Conservation (phyloP, 371 early-diverging fungal genomes). For the Circinella minor region DNA sequence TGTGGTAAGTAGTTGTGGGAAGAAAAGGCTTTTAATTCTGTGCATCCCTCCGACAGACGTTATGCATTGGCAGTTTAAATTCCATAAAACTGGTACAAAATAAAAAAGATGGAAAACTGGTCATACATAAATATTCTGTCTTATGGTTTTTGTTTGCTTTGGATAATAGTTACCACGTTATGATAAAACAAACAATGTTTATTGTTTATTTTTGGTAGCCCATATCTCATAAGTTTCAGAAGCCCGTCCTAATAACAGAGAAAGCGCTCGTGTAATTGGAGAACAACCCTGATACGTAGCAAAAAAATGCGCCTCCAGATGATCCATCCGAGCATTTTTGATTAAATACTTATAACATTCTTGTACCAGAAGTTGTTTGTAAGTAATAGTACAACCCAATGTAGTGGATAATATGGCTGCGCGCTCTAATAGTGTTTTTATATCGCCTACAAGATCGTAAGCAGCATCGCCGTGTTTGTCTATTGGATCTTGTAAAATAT, state of each 20-base stretch:
- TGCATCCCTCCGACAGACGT: no score
- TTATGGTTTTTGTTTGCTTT: no score
- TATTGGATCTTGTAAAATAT: constrained; percentile 18
- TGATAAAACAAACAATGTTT: background rate
- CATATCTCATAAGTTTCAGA: constrained; percentile 17
- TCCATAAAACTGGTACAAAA: no score
- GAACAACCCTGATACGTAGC: background rate
- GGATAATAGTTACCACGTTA: no score
- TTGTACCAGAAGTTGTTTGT: constrained; percentile 1
- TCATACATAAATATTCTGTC: no score
- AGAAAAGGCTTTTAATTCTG: no score
- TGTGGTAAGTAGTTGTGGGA: no score
- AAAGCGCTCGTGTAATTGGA: background rate
- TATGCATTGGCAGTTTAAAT: no score
- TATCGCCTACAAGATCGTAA: constrained; percentile 19
- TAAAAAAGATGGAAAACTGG: no score
- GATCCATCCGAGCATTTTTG: background rate
- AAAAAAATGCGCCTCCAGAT: background rate
- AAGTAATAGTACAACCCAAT: constrained; percentile 23
- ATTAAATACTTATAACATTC: background rate
- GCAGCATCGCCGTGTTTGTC: constrained; percentile 25
- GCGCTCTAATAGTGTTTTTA: constrained; percentile 14
- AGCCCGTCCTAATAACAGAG: constrained; percentile 14
- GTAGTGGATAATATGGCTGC: constrained; percentile 12
- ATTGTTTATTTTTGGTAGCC: background rate